phyloP scores from a whole-genome alignment of 805 yeast genomes.

The Cyberlindnera amylophila region DNA sequence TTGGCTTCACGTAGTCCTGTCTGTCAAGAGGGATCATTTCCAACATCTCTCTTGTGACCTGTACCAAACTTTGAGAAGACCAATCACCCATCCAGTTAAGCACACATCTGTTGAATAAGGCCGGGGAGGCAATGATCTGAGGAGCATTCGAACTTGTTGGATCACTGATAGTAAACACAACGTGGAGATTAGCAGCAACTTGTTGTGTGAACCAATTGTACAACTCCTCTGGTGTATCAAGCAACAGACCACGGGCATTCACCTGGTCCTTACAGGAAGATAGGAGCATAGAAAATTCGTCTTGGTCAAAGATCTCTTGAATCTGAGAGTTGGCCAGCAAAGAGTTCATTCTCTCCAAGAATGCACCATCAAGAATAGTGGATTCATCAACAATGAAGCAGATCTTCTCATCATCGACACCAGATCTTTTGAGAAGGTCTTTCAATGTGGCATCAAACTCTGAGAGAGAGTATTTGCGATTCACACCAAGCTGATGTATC shows the following conservation, averaged over 20 bases:
- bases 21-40: constrained; percentile 50
- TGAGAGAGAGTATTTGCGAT: constrained; percentile 45
- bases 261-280: constrained; percentile 53
- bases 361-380: constrained; percentile 67
- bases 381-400: constrained; percentile 83
- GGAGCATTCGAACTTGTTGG: constrained; percentile 35
- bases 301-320: constrained; percentile 84
- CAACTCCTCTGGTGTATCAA: constrained; percentile 67
- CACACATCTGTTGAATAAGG: constrained; percentile 85
- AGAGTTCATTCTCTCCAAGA: constrained; percentile 88
- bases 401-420: constrained; percentile 53
- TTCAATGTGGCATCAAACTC: constrained; percentile 71
- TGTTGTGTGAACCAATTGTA: constrained; percentile 71
- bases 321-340: constrained; percentile 89
- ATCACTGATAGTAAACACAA: constrained; percentile 70
- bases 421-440: constrained; percentile 45
- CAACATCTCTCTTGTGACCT: constrained; percentile 45
- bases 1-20: constrained; percentile 38
- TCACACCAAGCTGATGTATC: constrained; percentile 54
- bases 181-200: constrained; percentile 71
- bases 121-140: constrained; percentile 72
- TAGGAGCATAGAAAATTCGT: constrained; percentile 54
- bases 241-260: constrained; percentile 52
- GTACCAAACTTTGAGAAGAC: constrained; percentile 47
- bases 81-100: constrained; percentile 87